phyloP scores from a whole-genome alignment of 2,329 filamentous ascomycete species.

The Incumbomyces delicatus region DNA sequence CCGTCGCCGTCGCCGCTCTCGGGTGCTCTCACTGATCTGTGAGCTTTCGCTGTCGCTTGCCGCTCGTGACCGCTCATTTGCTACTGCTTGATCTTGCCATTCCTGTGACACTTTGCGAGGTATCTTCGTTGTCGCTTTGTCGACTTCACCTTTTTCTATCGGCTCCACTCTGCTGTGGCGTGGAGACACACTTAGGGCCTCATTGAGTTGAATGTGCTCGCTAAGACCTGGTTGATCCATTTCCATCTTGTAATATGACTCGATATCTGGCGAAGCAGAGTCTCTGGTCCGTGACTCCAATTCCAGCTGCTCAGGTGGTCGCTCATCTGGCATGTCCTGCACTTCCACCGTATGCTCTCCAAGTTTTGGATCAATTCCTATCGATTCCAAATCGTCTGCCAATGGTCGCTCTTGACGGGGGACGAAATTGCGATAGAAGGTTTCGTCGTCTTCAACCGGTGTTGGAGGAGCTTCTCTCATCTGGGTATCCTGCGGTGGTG shows the following conservation, averaged over 20 bases:
- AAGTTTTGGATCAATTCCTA: background rate
- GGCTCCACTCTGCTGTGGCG: background rate
- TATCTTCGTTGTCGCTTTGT: background rate
- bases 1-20: conserved; percentile 18
- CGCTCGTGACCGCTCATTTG: background rate
- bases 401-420: background rate
- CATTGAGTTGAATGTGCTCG: background rate
- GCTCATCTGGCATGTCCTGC: background rate
- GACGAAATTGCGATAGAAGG: background rate
- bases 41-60: conserved; percentile 13
- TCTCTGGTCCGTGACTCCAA: background rate
- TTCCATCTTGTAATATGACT: conserved; percentile 3
- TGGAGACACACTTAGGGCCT: background rate
- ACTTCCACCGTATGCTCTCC: background rate
- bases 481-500: conserved; percentile 11
- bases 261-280: background rate
- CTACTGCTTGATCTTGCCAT: conserved; percentile 1
- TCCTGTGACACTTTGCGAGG: conserved; percentile 6
- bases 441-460: background rate
- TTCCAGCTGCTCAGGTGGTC: background rate
- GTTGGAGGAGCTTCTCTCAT: conserved; percentile 2
- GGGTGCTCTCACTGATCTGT: conserved; percentile 18
- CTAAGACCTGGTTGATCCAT: background rate
- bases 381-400: background rate
- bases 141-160: conserved; percentile 10